These are phyloP conservation scores for Arthrinium phaeospermum DNA, from an alignment of 2,329 filamentous ascomycete species.

Conservation along the genomic window DNA sequence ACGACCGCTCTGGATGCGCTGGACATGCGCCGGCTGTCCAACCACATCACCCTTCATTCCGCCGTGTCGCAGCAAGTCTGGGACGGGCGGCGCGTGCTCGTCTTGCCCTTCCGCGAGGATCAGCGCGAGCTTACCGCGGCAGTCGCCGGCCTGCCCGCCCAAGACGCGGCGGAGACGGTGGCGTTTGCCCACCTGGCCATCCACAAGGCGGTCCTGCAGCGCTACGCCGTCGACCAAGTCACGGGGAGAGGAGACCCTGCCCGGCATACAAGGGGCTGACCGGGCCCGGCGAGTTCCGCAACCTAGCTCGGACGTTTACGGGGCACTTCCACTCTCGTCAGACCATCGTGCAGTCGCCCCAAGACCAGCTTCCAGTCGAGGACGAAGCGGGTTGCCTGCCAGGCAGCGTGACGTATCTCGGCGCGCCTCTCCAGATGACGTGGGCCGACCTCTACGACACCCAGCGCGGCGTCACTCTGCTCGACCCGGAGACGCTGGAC, in stretches of 20 bases:
- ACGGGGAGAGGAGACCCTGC: slow-evolving; percentile 24
- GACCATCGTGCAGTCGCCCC: slow-evolving; percentile 33
- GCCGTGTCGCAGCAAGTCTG: slow-evolving; percentile 31
- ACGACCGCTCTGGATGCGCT: slow-evolving; percentile 40
- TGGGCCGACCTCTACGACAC: slow-evolving; percentile 40
- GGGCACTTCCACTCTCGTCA: slow-evolving; percentile 42
- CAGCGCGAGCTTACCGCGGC: slow-evolving; percentile 35
- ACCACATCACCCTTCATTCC: slow-evolving; percentile 35
- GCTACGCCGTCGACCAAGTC: slow-evolving; percentile 30
- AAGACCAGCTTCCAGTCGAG: slow-evolving; percentile 10
- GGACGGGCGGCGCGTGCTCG: slow-evolving; percentile 38
- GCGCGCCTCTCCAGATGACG: slow-evolving; percentile 39
- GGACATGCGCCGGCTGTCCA: slow-evolving; percentile 31
- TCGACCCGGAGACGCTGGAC: slow-evolving; percentile 38
- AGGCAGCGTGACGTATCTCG: slow-evolving; percentile 40
- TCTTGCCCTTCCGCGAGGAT: slow-evolving; percentile 42
- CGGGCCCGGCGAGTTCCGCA: slow-evolving; percentile 33
- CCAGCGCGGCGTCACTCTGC: slow-evolving; percentile 35
- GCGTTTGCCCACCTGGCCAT: slow-evolving; percentile 41
- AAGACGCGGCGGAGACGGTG: slow-evolving; percentile 33
- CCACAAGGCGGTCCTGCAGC: slow-evolving; percentile 40
- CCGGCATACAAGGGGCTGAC: slow-evolving; percentile 36
- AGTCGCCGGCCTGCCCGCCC: slow-evolving; percentile 30
- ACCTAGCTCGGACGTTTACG: slow-evolving; percentile 40
- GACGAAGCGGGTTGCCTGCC: slow-evolving; percentile 23